These are phyloP conservation scores for Bipolaris sorokiniana DNA, from an alignment of 2,329 filamentous ascomycete genomes.

Conservation along the genomic window DNA sequence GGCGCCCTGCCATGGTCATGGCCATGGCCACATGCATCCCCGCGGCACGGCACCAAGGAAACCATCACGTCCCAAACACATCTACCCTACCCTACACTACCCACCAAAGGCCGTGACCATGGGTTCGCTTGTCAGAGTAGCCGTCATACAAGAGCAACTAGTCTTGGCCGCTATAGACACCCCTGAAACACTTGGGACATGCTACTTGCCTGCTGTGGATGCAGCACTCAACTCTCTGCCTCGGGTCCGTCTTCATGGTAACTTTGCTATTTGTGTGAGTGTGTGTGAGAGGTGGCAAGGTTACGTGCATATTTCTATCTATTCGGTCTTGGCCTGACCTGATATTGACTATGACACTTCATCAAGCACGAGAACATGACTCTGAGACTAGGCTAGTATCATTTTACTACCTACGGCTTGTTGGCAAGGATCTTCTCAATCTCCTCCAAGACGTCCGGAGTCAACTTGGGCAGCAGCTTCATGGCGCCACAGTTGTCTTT, in stretches of 20 bases:
- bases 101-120: neutral
- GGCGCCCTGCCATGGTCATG: slow-evolving; percentile 7
- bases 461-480: slow-evolving; percentile 50
- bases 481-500: slow-evolving; percentile 57
- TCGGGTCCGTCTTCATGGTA: neutral
- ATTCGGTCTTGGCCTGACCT: neutral
- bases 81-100: neutral
- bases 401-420: slow-evolving; percentile 40
- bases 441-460: slow-evolving; percentile 49
- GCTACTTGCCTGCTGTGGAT: neutral
- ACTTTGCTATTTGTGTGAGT: neutral
- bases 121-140: neutral
- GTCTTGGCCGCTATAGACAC: neutral
- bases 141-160: neutral
- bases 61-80: neutral
- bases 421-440: slow-evolving; percentile 50
- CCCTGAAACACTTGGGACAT: neutral
- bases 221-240: neutral
- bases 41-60: slow-evolving; percentile 8
- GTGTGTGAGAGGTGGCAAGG: neutral
- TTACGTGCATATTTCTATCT: neutral
- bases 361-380: neutral
- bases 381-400: neutral
- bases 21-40: slow-evolving; percentile 5
- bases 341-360: neutral